phyloP scores from a whole-genome alignment of 1,284 basidiomycete species.

The Veloporphyrellus conicus region DNA sequence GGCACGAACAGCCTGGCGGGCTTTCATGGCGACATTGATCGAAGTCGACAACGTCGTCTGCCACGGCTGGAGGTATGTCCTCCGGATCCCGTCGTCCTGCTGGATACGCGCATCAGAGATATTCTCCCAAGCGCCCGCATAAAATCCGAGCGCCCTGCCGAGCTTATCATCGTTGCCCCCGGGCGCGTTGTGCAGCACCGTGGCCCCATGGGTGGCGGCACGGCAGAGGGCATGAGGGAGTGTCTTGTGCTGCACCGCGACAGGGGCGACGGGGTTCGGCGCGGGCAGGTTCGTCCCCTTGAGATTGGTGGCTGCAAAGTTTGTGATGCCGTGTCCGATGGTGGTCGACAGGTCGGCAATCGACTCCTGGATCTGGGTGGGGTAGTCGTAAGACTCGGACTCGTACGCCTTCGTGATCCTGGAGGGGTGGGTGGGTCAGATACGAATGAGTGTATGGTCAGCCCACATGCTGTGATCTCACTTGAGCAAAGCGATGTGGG shows the following conservation, averaged over 20 bases:
- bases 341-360: conserved; percentile 67
- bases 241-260: conserved; percentile 77
- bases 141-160: conserved; percentile 72
- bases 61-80: conserved; percentile 87
- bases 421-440: conserved; percentile 12
- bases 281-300: conserved; percentile 85
- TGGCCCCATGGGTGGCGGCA: conserved; percentile 70
- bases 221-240: conserved; percentile 90
- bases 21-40: conserved; percentile 85
- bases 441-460: neutral
- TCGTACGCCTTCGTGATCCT: conserved; percentile 87
- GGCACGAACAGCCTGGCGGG: conserved; percentile 79
- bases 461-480: conserved; percentile 36
- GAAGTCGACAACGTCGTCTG: conserved; percentile 78
- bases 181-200: conserved; percentile 46
- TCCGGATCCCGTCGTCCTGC: conserved; percentile 76
- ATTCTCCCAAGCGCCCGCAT: conserved; percentile 83
- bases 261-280: conserved; percentile 59
- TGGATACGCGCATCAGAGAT: conserved; percentile 80
- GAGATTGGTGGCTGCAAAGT: conserved; percentile 85
- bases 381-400: conserved; percentile 86
- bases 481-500: conserved; percentile 81
- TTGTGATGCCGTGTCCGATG: conserved; percentile 75
- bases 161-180: conserved; percentile 61
- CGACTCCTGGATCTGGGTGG: conserved; percentile 72